phyloP scores from a whole-genome alignment of 2,329 filamentous ascomycete genomes.

The Ophiostoma triangulosporum region DNA sequence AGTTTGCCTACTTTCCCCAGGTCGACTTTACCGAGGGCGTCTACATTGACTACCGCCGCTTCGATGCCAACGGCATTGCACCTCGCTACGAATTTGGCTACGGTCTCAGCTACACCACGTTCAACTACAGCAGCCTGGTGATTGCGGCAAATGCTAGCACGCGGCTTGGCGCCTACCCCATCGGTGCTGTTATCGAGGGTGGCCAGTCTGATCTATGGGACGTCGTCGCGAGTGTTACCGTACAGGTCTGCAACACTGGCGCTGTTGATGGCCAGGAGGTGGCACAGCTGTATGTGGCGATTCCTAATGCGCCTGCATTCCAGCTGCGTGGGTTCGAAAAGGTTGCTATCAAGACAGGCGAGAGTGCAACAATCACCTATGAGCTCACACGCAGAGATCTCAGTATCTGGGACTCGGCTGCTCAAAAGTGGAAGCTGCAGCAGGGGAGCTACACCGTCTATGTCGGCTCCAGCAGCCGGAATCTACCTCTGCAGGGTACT shows the following conservation, averaged over 20 bases:
- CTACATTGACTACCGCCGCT: conserved; percentile 40
- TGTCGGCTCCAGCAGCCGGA: conserved; percentile 31
- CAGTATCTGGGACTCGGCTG: conserved; percentile 49
- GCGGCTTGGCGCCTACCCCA: conserved; percentile 23
- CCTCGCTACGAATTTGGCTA: conserved; percentile 43
- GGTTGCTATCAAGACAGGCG: conserved; percentile 30
- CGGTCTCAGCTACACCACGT: conserved; percentile 42
- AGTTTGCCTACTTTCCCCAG: conserved; percentile 26
- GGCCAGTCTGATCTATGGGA: conserved; percentile 35
- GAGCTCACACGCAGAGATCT: conserved; percentile 48
- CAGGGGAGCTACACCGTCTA: conserved; percentile 27
- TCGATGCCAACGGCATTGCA: conserved; percentile 32
- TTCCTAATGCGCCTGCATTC: conserved; percentile 32
- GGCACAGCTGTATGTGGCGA: conserved; percentile 30
- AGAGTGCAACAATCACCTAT: conserved; percentile 34
- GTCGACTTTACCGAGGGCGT: conserved; percentile 21
- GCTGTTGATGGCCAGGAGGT: conserved; percentile 29
- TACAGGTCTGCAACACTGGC: conserved; percentile 28
- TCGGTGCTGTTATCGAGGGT: conserved; percentile 26
- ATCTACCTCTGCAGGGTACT: conserved; percentile 23
- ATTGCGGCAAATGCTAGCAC: conserved; percentile 9
- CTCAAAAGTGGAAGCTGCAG: conserved; percentile 46
- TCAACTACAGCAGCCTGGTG: conserved; percentile 29
- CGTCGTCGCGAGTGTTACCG: conserved; percentile 25
- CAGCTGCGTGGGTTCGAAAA: conserved; percentile 58